Evolutionary conservation across 352 stramenopile species (phyloP).

Genomic region (Pythium rhizo-oryzae): DNA sequence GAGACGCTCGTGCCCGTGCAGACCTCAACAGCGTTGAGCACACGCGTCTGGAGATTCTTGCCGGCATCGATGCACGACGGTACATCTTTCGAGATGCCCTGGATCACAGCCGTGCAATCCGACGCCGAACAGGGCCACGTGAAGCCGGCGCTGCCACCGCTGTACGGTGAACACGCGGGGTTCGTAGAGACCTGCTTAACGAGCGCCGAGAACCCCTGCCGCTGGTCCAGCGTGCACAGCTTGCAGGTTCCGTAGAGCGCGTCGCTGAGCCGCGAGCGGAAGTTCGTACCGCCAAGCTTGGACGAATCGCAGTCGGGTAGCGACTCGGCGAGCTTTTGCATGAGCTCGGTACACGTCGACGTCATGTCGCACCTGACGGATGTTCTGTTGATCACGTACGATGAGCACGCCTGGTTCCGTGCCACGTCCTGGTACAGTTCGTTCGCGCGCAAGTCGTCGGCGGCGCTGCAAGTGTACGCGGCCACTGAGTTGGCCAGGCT

Average conservation of each 20-base stretch:
- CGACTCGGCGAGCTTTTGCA: conserved; percentile 19
- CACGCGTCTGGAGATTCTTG: conserved; percentile 13
- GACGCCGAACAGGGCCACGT: conserved; percentile 24
- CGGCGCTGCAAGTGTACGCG: conserved; percentile 12
- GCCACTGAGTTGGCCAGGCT: too few species aligned
- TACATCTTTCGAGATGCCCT: conserved; percentile 18
- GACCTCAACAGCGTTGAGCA: conserved; percentile 13
- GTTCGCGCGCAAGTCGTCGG: not conserved
- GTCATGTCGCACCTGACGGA: conserved; percentile 14
- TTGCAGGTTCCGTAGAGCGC: conserved; percentile 20
- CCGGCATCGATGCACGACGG: conserved; percentile 11
- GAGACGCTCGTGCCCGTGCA: conserved; percentile 19
- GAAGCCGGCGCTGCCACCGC: conserved; percentile 9
- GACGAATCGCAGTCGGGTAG: conserved; percentile 18
- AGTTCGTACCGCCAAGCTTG: conserved; percentile 14
- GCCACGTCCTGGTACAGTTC: conserved; percentile 13
- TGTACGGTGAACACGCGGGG: conserved; percentile 12
- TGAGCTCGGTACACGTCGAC: conserved; percentile 4
- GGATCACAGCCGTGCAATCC: conserved; percentile 16
- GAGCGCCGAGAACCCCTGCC: conserved; percentile 10
- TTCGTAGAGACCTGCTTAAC: conserved; percentile 11
- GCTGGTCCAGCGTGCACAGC: conserved; percentile 19
- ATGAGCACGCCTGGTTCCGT: conserved; percentile 3
- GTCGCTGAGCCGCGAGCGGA: conserved; percentile 5
- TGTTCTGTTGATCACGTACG: conserved; percentile 9